Evolutionary conservation across 257 asterid genomes (phyloP).

Genomic region (Lycium ferocissimum): DNA sequence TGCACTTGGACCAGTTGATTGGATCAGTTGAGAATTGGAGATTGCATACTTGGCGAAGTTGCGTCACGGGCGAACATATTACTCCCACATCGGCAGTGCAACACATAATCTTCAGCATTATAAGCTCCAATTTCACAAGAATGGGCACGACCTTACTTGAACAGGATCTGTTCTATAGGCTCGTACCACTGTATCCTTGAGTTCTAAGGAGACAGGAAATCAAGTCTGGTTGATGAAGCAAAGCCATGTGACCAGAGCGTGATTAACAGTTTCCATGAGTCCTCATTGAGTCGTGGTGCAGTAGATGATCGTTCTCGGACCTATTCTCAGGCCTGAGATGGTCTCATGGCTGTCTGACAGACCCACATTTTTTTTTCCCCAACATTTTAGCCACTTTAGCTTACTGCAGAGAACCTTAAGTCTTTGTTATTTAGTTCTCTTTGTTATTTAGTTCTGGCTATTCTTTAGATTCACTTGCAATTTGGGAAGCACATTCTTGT

Average conservation of each 20-base stretch:
- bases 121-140: accelerated
- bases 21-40: not conserved
- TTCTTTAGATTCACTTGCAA: no score
- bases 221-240: conserved; percentile 35
- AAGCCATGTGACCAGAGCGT: not conserved
- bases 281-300: not conserved
- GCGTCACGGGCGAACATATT: not conserved
- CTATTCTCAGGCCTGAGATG: not conserved
- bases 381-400: no score
- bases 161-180: not conserved
- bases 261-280: not conserved
- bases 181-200: conserved; percentile 28
- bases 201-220: conserved; percentile 33
- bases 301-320: not conserved
- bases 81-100: not conserved
- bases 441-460: no score
- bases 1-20: not conserved
- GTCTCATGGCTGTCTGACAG: not conserved
- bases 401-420: no score
- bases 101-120: not conserved
- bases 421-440: no score
- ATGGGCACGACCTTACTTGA: conserved; percentile 35
- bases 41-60: not conserved
- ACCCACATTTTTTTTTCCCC: not conserved
- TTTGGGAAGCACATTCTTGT: no score